phyloP scores from a whole-genome alignment of 2,329 filamentous ascomycete genomes.

The Tolypocladium ophioglossoides region DNA sequence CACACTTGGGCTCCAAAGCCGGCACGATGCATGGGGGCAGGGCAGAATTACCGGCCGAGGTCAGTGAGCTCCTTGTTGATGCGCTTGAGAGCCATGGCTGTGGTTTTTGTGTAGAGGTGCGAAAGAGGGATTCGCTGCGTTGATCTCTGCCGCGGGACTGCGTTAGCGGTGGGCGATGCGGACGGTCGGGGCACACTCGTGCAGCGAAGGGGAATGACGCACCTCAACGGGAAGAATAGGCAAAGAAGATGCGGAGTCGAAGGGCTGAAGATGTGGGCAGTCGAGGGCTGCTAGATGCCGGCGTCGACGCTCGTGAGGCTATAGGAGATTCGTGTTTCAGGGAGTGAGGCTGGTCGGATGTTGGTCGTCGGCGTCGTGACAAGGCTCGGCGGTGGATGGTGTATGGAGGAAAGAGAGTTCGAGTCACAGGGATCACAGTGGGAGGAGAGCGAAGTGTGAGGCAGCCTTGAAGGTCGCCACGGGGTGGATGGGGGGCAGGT shows the following conservation, averaged over 20 bases:
- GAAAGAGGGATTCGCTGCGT: constrained; percentile 9
- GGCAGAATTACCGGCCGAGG: constrained; percentile 64
- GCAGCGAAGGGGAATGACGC: constrained; percentile 12
- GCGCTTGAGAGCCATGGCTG: constrained; percentile 74
- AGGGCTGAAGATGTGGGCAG: constrained; percentile 3
- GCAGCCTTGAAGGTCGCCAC: neutral
- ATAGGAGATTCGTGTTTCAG: neutral
- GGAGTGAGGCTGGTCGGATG: neutral
- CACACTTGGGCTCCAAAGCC: constrained; percentile 18
- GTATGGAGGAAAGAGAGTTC: neutral
- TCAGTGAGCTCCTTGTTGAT: constrained; percentile 93
- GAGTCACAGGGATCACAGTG: neutral
- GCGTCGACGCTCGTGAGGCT: neutral
- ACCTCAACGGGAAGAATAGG: constrained; percentile 13
- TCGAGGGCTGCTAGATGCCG: neutral
- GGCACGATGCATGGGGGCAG: constrained; percentile 9
- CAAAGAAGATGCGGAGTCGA: constrained; percentile 8
- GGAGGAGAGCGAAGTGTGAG: too few species aligned
- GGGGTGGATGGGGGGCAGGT: neutral
- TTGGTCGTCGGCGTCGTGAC: neutral
- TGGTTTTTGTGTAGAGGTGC: constrained; percentile 19
- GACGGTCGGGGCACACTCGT: constrained; percentile 6
- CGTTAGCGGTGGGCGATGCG: constrained; percentile 13
- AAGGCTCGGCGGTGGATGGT: neutral
- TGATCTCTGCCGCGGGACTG: constrained; percentile 13